Evolutionary conservation across 345 rosid genomes (phyloP).

Genomic region (Toxicodendron radicans): DNA sequence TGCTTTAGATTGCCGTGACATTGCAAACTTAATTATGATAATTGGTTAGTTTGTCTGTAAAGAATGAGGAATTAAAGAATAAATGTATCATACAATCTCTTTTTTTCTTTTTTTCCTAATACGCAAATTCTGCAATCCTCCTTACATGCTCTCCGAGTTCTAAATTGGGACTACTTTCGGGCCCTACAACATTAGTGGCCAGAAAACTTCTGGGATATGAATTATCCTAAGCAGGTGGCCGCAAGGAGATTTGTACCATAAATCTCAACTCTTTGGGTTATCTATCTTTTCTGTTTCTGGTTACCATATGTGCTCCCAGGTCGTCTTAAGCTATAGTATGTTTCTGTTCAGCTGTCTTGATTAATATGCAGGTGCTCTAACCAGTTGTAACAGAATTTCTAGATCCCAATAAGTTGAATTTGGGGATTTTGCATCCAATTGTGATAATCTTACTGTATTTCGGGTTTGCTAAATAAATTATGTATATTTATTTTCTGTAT

Average conservation of each 20-base stretch:
- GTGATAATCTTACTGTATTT: not conserved
- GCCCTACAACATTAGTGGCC: no score
- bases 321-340: not conserved
- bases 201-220: no score
- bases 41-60: no score
- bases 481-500: not conserved
- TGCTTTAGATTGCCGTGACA: not conserved
- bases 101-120: no score
- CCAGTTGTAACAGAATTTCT: not conserved
- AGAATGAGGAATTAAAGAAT: not conserved
- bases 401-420: not conserved
- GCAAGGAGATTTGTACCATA: no score
- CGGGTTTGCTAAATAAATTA: not conserved
- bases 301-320: not conserved
- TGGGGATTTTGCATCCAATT: not conserved
- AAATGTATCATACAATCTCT: not conserved
- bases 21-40: constrained; percentile 12
- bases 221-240: no score
- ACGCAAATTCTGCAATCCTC: no score
- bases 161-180: no score
- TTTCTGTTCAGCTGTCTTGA: not conserved
- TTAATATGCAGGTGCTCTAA: not conserved
- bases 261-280: no score
- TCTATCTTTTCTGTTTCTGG: not conserved
- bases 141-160: no score